Conservation (phyloP, 352 stramenopile species). For the Phytophthora macrochlamydospora region DNA sequence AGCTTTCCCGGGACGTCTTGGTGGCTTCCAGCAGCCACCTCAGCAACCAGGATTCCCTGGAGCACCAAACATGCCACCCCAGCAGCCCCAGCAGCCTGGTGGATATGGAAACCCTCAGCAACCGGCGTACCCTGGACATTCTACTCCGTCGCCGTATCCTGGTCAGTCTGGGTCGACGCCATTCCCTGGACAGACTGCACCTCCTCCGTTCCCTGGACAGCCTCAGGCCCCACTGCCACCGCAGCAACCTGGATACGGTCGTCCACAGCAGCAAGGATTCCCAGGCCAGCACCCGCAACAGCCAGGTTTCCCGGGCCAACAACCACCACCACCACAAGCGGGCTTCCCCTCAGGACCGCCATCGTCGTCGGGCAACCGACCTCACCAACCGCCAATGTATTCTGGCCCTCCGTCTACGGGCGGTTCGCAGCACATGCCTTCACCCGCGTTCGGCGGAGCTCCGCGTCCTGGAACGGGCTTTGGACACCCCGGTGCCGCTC, state of each 20-base stretch:
- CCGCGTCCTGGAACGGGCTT: slow-evolving; percentile 45
- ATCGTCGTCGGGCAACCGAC: slow-evolving; percentile 40
- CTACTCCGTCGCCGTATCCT: slow-evolving; percentile 37
- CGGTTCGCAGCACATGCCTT: slow-evolving; percentile 29
- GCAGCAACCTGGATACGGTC: neutral
- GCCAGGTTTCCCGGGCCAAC: slow-evolving; percentile 37
- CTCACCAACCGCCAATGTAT: slow-evolving; percentile 37
- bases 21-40: slow-evolving; percentile 35
- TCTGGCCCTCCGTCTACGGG: slow-evolving; percentile 44
- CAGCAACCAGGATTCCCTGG: slow-evolving; percentile 42
- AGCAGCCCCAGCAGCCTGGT: slow-evolving; percentile 34
- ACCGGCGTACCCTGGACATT: slow-evolving; percentile 36
- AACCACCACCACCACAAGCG: slow-evolving; percentile 22
- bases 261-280: slow-evolving; percentile 39
- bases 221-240: slow-evolving; percentile 9
- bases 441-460: slow-evolving; percentile 35
- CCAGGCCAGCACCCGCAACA: slow-evolving; percentile 35
- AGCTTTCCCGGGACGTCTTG: slow-evolving; percentile 43
- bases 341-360: slow-evolving; percentile 58
- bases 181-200: slow-evolving; percentile 39
- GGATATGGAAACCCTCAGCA: slow-evolving; percentile 45
- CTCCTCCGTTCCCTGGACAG: slow-evolving; percentile 47
- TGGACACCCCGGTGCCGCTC: slow-evolving; percentile 28
- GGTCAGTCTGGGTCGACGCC: slow-evolving; percentile 26
- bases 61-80: slow-evolving; percentile 29